Base-by-base conservation (phyloP, 192 early-diverging fungal genomes). In the Globomyces pollinis-pini region DNA sequence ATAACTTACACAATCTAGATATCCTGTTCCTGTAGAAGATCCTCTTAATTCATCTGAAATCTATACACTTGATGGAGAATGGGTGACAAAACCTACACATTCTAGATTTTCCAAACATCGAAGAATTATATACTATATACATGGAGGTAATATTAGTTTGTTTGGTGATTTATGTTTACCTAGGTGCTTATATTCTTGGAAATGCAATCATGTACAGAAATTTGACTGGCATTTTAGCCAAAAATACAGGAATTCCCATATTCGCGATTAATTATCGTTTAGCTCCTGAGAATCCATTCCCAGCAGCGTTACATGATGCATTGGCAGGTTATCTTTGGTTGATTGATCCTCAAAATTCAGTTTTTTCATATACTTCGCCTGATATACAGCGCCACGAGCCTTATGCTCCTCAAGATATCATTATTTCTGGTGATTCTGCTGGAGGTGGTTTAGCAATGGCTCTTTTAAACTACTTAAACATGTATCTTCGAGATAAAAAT, bases 251-350 rank as follows among this genome's bases (percentile, higher is more conserved):
- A 0, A 55, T 34, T 32, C 35, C 57, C 2, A 50, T 77, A 2
- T 66, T 77, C 30, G 63, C 53, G 3, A 15, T 68, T 24, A 56
- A 75, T 36, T 75, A 77, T 59, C 54, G 76, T 15, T 51, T 75
- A 13, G 68, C 72, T 9, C 72, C 72, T 0, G 76, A 77, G 45
- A 11, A 26, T 33, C 64, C 69, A 3, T 77, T 77, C 43, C 72
- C 72, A 20, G 64, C 64, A 2, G 69, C 61, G 6, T 44, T 77
- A 11, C 72, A 77, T 50, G 76, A 77, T 50, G 64, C 65, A 0
- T 60, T 77, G 54, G 66, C 72, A 23, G 71, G 64, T 3, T 77
- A 69, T 56, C 43, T 71, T 26, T 77, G 66, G 51, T 59, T 77
- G 1, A 60, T 62, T 3, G 59, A 69, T 29, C 76, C 76, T 8